phyloP scores from a whole-genome alignment of 2,329 filamentous ascomycete genomes.

The Colletotrichum sp. region DNA sequence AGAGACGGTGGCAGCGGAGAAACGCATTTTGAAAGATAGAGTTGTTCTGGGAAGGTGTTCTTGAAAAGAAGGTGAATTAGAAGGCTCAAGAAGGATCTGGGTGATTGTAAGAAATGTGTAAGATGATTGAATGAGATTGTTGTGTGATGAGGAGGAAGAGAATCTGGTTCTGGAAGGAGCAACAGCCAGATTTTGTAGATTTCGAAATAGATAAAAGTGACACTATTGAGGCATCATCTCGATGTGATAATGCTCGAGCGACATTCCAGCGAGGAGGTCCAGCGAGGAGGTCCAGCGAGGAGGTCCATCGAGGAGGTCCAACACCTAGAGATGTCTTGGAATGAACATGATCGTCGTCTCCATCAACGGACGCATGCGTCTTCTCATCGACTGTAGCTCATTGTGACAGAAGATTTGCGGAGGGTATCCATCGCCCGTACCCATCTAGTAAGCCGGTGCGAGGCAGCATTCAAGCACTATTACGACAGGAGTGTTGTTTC shows the following conservation, averaged over 20 bases:
- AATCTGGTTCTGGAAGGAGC: background rate
- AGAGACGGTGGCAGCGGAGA: background rate
- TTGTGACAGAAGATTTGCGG: background rate
- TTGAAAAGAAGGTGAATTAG: background rate
- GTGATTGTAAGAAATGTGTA: background rate
- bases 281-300: background rate
- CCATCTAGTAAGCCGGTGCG: background rate
- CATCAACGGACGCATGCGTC: background rate
- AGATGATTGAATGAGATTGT: background rate
- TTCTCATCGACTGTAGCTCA: background rate
- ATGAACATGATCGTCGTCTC: background rate
- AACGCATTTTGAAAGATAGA: background rate
- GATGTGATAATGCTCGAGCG: background rate
- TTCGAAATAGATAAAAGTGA: background rate
- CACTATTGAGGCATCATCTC: background rate
- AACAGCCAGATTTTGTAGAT: background rate
- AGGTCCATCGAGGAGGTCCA: background rate
- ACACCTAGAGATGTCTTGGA: background rate
- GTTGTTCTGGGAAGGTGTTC: background rate
- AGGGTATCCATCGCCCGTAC: background rate
- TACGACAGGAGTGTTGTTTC: background rate
- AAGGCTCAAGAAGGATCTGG: background rate
- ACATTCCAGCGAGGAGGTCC: background rate
- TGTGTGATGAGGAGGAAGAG: background rate
- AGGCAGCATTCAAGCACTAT: background rate